These are phyloP conservation scores for Corchorus capsularis DNA, from an alignment of 345 rosid genomes.

Conservation along the genomic window DNA sequence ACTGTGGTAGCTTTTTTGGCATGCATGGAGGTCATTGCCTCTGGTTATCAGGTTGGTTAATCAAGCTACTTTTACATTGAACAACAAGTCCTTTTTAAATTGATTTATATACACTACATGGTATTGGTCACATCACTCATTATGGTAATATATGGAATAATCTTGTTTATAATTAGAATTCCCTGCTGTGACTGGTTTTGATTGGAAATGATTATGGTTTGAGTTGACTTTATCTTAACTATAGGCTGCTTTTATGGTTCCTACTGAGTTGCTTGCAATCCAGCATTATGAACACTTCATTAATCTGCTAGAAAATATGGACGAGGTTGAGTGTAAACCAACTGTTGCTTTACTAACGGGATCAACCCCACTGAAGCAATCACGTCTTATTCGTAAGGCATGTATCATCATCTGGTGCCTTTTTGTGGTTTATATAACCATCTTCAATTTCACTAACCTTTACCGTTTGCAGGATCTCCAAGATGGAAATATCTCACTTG, in stretches of 20 bases:
- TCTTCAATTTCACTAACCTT: slow-evolving; percentile 22
- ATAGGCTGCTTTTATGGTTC: slow-evolving; percentile 99
- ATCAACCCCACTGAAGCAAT: slow-evolving; percentile 75
- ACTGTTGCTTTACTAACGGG: slow-evolving; percentile 88
- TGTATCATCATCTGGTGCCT: slow-evolving; percentile 31
- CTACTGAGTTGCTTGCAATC: slow-evolving; percentile 94
- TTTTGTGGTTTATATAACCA: slow-evolving; percentile 22
- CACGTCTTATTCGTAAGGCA: slow-evolving; percentile 88
- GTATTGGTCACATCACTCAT: not conserved
- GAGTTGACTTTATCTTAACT: slow-evolving; percentile 16
- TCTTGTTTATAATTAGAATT: not conserved
- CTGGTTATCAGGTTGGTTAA: slow-evolving; percentile 88
- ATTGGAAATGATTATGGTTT: not conserved
- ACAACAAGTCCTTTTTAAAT: not conserved
- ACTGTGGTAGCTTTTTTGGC: slow-evolving; percentile 95
- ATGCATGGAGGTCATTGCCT: slow-evolving; percentile 90
- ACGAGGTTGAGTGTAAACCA: slow-evolving; percentile 60
- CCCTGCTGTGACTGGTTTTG: not conserved
- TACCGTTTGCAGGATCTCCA: slow-evolving; percentile 65
- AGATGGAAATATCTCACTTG: slow-evolving; percentile 76
- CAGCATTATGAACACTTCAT: slow-evolving; percentile 87
- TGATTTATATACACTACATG: not conserved
- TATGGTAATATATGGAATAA: slow-evolving; percentile 14
- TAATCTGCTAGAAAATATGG: slow-evolving; percentile 67
- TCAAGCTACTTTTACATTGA: slow-evolving; percentile 10